Conservation (phyloP, 371 early-diverging fungal genomes). For the Mucor velutinosus region DNA sequence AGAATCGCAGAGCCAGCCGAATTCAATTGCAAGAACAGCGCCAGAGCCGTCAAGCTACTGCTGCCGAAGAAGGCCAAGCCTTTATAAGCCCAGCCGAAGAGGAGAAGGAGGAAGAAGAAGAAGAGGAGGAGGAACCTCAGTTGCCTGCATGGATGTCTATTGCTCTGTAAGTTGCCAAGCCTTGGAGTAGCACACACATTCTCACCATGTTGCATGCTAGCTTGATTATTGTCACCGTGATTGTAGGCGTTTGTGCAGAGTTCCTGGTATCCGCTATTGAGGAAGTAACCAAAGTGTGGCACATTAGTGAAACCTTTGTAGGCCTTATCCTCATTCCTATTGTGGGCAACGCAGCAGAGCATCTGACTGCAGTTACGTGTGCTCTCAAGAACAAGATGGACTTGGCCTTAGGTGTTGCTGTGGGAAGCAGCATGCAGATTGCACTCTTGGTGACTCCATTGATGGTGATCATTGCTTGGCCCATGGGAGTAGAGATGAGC, state of each 20-base stretch:
- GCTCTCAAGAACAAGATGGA: conserved; percentile 92
- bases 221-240: conserved; percentile 41
- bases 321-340: conserved; percentile 87
- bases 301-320: conserved; percentile 77
- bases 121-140: conserved; percentile 53
- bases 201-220: conserved; percentile 1
- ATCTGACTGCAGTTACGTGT: conserved; percentile 81
- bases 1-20: not conserved
- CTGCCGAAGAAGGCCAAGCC: conserved; percentile 29
- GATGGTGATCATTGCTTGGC: conserved; percentile 89
- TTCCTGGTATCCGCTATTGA: conserved; percentile 82
- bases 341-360: conserved; percentile 84
- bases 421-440: conserved; percentile 92
- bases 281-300: conserved; percentile 63
- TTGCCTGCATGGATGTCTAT: conserved; percentile 59
- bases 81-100: not conserved
- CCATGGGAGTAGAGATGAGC: conserved; percentile 73
- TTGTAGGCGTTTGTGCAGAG: conserved; percentile 81
- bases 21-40: not conserved
- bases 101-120: conserved; percentile 47
- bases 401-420: conserved; percentile 80
- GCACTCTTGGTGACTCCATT: conserved; percentile 88
- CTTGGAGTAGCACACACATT: not conserved
- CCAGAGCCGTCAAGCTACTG: not conserved
- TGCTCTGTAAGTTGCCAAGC: conserved; percentile 28